Evolutionary conservation across 352 stramenopile genomes (phyloP), one percentile per base, ranked within the genome.

Genomic region (Phytophthora macrochlamydospora): DNA sequence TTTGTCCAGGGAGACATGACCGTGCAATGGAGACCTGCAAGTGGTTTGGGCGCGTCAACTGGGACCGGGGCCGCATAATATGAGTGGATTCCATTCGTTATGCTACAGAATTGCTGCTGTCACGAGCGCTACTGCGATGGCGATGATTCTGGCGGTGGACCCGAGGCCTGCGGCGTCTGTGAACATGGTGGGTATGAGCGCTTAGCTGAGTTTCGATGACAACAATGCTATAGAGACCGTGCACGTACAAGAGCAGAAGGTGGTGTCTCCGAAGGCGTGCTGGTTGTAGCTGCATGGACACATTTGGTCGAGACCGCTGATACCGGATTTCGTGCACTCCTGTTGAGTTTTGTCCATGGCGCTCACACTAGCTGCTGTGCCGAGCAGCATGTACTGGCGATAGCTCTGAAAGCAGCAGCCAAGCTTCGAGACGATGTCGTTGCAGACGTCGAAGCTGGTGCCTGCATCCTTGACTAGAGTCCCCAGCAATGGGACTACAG

Each of bases 351-450:
- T 62, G 24, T 89, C 68, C 48, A 93, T 62, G 8, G 78, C 71
- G 9, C 57, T 59, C n/a, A 90, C 69, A 29, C 68, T 80, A 0
- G 73, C 76, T 0, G 71, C n/a, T 5, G 82, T 94, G 31, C 84
- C 84, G 9, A 86, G 60, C 56, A 83, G 43, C 71, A 92, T 88
- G 61, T 90, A 93, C 56, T 91, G 83, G 28, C 77, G 75, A 63
- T 93, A 94, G 52, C 83, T 94, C 67, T 94, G 84, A 60, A 93
- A 94, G 55, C 84, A 94, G 60, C 84, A 94, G 43, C 83, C 87
- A 52, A 94, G 62, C 35, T 85, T 59, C n/a, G 80, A 73, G 8
- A 91, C 82, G 30, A 94, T 91, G 43, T 93, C 85, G 9, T 67
- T 56, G 59, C 83, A 94, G 33, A 93, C 56, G n/a, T 89, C 72